Conservation (phyloP, 352 stramenopile genomes). For the Pythium utonaiense region DNA sequence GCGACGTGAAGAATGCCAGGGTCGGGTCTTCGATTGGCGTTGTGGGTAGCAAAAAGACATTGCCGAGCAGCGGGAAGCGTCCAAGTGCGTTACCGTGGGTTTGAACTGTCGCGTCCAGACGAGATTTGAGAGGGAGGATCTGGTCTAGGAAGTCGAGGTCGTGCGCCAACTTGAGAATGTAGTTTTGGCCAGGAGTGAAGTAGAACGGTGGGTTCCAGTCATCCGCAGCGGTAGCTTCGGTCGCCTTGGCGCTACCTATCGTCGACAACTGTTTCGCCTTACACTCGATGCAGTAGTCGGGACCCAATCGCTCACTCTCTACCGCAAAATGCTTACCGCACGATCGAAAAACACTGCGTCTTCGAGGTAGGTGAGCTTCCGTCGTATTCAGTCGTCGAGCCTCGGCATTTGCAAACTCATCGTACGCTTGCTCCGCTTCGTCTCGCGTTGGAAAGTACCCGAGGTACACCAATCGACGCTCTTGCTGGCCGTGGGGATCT, state of each 20-base stretch:
- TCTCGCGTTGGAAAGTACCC: constrained; percentile 63
- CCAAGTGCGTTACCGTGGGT: not conserved
- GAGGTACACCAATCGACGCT: constrained; percentile 64
- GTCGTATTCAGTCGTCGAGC: constrained; percentile 68
- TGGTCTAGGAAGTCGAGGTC: constrained; percentile 74
- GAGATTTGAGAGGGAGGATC: constrained; percentile 40
- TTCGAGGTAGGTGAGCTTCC: constrained; percentile 40
- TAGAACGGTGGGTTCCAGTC: constrained; percentile 71
- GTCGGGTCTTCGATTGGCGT: constrained; percentile 57
- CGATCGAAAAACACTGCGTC: constrained; percentile 65
- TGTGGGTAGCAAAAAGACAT: constrained; percentile 65
- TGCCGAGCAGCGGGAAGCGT: constrained; percentile 61
- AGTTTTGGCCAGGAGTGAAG: constrained; percentile 56
- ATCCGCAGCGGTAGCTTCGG: constrained; percentile 9
- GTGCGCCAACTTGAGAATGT: constrained; percentile 68
- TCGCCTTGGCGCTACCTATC: constrained; percentile 7
- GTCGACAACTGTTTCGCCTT: constrained; percentile 52
- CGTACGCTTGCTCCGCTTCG: constrained; percentile 69
- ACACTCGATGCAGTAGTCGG: constrained; percentile 79
- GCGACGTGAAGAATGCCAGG: constrained; percentile 39
- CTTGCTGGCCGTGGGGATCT: constrained; percentile 47
- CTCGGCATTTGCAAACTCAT: constrained; percentile 54
- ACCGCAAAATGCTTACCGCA: constrained; percentile 81
- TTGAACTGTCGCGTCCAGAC: constrained; percentile 27
- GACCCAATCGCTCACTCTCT: constrained; percentile 62